These are phyloP conservation scores for Rhodotorula taiwanensis DNA, from an alignment of 768 basidiomycete genomes.

Conservation along the genomic window DNA sequence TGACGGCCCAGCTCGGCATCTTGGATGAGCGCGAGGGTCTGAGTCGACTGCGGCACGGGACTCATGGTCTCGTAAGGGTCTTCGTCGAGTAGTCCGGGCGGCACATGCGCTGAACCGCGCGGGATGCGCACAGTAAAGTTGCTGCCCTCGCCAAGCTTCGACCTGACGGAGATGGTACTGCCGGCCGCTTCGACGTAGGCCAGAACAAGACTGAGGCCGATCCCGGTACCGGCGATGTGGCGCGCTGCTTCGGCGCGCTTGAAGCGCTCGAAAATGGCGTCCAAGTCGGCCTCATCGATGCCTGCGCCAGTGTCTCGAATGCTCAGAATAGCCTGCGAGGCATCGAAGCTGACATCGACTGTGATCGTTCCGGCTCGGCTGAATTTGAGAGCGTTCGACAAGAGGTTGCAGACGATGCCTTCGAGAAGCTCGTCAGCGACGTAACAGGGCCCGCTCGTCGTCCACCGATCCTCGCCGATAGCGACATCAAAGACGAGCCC, in stretches of 20 bases:
- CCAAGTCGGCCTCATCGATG: constrained; percentile 9
- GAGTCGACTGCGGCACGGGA: neutral
- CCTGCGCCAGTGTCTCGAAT: constrained; percentile 27
- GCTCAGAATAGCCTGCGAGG: constrained; percentile 4
- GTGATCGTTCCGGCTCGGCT: constrained; percentile 4
- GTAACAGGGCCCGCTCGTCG: constrained; percentile 2
- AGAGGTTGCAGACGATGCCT: constrained; percentile 11
- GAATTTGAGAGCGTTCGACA: constrained; percentile 33
- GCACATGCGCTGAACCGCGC: constrained; percentile 18
- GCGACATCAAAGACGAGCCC: constrained; percentile 14
- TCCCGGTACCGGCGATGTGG: constrained; percentile 17
- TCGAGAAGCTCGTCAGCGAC: constrained; percentile 21
- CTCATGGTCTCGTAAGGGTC: neutral
- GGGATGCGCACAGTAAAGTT: constrained; percentile 14
- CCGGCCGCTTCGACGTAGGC: constrained; percentile 30
- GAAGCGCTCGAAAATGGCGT: constrained; percentile 31
- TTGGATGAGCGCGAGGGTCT: constrained; percentile 11
- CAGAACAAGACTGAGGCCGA: constrained; percentile 30
- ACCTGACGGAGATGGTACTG: constrained; percentile 16
- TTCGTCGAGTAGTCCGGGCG: constrained; percentile 4
- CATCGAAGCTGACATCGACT: constrained; percentile 5
- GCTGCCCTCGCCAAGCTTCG: constrained; percentile 6
- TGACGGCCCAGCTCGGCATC: constrained; percentile 14
- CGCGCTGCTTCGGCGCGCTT: constrained; percentile 18
- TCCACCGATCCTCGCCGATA: constrained; percentile 7